These are phyloP conservation scores for Nymphaea thermarum DNA, from an alignment of 164 flowering plant species.

Conservation along the genomic window DNA sequence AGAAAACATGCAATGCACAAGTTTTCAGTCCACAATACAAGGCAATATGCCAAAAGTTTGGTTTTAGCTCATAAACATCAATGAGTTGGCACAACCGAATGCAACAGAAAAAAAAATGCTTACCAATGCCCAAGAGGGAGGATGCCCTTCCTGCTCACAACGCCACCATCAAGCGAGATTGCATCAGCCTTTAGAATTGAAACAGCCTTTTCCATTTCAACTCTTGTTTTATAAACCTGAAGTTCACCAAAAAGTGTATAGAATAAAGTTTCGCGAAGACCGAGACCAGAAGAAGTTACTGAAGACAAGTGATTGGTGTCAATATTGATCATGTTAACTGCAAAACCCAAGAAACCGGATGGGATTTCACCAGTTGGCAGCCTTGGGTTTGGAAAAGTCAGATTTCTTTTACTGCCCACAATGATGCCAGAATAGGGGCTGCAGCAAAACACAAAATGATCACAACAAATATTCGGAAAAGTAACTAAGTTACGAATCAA, in stretches of 20 bases:
- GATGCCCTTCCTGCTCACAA: slow-evolving; percentile 34
- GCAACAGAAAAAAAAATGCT: slow-evolving; percentile 1
- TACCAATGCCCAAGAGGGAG: slow-evolving; percentile 42
- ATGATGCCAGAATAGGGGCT: slow-evolving; percentile 35
- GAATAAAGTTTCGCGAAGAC: slow-evolving; percentile 62
- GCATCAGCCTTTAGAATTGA: slow-evolving; percentile 30
- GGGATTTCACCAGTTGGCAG: slow-evolving; percentile 27
- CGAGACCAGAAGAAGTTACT: slow-evolving; percentile 29
- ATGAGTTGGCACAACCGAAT: too few species aligned
- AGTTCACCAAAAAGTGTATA: slow-evolving; percentile 49
- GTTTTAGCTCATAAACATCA: too few species aligned
- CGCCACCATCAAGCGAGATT: slow-evolving; percentile 64
- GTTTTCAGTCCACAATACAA: too few species aligned
- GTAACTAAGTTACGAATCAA: too few species aligned
- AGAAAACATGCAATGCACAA: too few species aligned
- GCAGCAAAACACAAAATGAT: slow-evolving; percentile 3
- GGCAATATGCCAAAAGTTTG: too few species aligned
- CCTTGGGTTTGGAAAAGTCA: slow-evolving; percentile 27
- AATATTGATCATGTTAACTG: slow-evolving; percentile 51
- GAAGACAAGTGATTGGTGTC: slow-evolving; percentile 17
- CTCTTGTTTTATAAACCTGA: slow-evolving; percentile 51
- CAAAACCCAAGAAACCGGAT: slow-evolving; percentile 48
- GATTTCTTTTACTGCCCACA: slow-evolving; percentile 18
- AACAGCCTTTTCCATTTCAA: slow-evolving; percentile 30
- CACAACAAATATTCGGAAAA: too few species aligned